Evolutionary conservation across 2,329 filamentous ascomycete genomes (phyloP).

Genomic region (Colletotrichum gigasporum): DNA sequence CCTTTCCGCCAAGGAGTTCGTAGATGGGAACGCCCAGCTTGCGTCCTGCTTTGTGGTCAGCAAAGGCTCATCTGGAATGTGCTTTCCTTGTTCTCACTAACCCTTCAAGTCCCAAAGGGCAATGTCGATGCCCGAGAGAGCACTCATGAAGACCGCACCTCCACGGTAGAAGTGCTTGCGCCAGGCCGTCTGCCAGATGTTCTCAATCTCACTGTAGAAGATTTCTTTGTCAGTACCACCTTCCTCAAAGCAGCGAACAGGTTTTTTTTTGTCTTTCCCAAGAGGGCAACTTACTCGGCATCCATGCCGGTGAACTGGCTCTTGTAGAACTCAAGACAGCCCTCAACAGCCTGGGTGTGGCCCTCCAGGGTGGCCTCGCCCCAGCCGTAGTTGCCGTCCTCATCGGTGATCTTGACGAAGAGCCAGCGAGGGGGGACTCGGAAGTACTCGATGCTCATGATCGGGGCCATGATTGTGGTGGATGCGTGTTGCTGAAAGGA

Average conservation of each 20-base stretch:
- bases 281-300: slow-evolving; percentile 65
- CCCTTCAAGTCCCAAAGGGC: slow-evolving; percentile 82
- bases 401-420: slow-evolving; percentile 80
- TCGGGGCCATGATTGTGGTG: slow-evolving; percentile 71
- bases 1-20: slow-evolving; percentile 78
- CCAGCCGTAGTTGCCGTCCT: slow-evolving; percentile 73
- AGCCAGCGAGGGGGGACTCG: slow-evolving; percentile 80
- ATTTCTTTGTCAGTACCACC: slow-evolving; percentile 57
- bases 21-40: slow-evolving; percentile 73
- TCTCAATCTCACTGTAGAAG: slow-evolving; percentile 73
- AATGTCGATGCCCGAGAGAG: slow-evolving; percentile 80
- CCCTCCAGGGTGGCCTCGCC: slow-evolving; percentile 80
- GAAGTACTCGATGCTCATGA: slow-evolving; percentile 76
- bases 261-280: rapidly evolving
- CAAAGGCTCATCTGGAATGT: rapidly evolving
- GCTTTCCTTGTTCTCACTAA: slow-evolving; percentile 42
- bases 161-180: slow-evolving; percentile 79
- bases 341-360: slow-evolving; percentile 78
- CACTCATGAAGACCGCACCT: slow-evolving; percentile 83
- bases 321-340: slow-evolving; percentile 74
- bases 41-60: slow-evolving; percentile 45
- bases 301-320: slow-evolving; percentile 72
- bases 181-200: slow-evolving; percentile 82
- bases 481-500: too few relatives aligned
- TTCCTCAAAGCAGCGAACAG: too few relatives aligned